Evolutionary conservation across 176 grass and related monocot species (phyloP).

Genomic region (Zea luxurians): DNA sequence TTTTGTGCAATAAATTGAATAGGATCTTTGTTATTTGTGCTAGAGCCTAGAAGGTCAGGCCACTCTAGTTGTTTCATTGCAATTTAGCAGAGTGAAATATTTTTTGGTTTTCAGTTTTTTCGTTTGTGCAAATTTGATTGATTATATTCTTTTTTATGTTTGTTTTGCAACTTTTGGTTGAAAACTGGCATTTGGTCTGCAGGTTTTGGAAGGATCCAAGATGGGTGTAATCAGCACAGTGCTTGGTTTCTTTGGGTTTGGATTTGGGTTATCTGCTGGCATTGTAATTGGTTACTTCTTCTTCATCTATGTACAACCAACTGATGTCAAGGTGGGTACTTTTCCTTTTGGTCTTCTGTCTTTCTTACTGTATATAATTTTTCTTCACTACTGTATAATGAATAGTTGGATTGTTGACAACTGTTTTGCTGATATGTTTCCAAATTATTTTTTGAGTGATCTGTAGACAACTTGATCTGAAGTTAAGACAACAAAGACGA

Average conservation of each 20-base stretch:
- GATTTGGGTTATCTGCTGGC: conserved; percentile 68
- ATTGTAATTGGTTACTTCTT: conserved; percentile 76
- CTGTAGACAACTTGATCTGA: neutral
- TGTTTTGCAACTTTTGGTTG: conserved; percentile 19
- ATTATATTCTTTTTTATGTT: conserved; percentile 9
- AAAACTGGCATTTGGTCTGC: conserved; percentile 27
- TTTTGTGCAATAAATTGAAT: conserved; percentile 18
- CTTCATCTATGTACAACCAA: conserved; percentile 81
- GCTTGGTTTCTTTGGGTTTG: conserved; percentile 84
- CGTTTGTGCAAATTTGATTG: conserved; percentile 7
- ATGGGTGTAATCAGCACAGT: conserved; percentile 81
- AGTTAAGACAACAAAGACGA: conserved; percentile 14
- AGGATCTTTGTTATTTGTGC: conserved; percentile 12
- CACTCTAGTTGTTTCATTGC: conserved; percentile 22
- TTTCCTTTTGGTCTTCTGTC: conserved; percentile 12
- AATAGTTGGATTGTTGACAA: conserved; percentile 15
- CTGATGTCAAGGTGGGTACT: conserved; percentile 69
- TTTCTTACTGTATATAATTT: conserved; percentile 25
- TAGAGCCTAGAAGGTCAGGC: neutral
- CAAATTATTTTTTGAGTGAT: neutral
- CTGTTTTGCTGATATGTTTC: neutral
- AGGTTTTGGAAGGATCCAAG: conserved; percentile 38
- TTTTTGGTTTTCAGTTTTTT: neutral
- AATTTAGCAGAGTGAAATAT: conserved; percentile 1
- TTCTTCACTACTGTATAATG: conserved; percentile 11